Evolutionary conservation across 257 asterid genomes (phyloP), one percentile per base, ranked within the genome.

Genomic region (Solanum megistacrolobum): DNA sequence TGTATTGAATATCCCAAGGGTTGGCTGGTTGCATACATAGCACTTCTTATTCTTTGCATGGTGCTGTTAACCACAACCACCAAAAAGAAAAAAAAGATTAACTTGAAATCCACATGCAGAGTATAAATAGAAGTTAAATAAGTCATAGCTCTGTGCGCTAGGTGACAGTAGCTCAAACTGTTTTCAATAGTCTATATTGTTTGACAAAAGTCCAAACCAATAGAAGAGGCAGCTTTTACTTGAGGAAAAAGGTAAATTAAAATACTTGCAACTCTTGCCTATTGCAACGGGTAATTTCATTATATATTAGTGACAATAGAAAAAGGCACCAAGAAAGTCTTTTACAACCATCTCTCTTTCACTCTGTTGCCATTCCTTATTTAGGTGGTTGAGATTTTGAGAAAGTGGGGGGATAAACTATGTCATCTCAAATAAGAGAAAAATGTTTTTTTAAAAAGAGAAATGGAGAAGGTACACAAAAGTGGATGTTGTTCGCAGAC

Each of bases 11-110:
- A 96, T 94, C 85, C 99, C 99, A 87, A 91, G 92, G 12, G 99
- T 97, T n/a, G 97, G 98, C 94, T 97, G 94, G 92, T 97, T 92
- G 96, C 99, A 97, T 23, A 97, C 99, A 83, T 92, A 97, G 95
- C 99, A 97, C 95, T 96, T 97, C 94, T 97, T 97, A 35, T 93
- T 97, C 88, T 87, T 96, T 68, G 97, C 95, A 91, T 97, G 99
- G 90, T 97, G 99, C 99, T 97, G 98, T 87, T 68, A 89, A 72
- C 68, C 76, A 89, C 81, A 86, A 65, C 79, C 69, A 88, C 41
- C 74, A 48, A 82, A 46, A 29, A 20, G 32, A 46, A 48, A 1
- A 48, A 41, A 81, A 10, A 27, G 43, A 48, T 31, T 31, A 81
- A 29, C 29, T 29, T 81, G 68, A 65, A 29, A 81, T 46, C 27